Conservation (phyloP, 352 stramenopile species). For the Phytophthora aleatoria region DNA sequence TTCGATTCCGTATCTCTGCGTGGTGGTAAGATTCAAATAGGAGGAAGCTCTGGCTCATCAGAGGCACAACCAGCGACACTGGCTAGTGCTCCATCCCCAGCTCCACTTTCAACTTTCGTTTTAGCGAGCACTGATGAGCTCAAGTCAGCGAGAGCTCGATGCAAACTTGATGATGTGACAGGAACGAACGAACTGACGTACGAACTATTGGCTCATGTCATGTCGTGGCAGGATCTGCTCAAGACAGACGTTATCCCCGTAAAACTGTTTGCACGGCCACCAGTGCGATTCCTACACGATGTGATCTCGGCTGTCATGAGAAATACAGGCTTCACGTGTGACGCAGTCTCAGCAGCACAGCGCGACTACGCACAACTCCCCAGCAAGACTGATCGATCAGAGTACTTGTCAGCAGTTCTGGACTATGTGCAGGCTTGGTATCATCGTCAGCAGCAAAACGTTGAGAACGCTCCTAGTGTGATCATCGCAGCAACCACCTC, state of each 20-base stretch:
- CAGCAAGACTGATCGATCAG: constrained; percentile 73
- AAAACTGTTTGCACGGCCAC: constrained; percentile 79
- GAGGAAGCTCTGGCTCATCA: constrained; percentile 6
- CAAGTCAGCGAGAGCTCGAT: constrained; percentile 35
- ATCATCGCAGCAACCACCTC: constrained; percentile 72
- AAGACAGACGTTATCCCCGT: constrained; percentile 67
- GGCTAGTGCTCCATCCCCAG: background rate
- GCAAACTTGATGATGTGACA: constrained; percentile 48
- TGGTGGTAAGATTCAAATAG: constrained; percentile 48
- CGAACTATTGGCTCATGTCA: constrained; percentile 62
- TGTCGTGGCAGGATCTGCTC: constrained; percentile 82
- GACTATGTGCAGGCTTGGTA: constrained; percentile 75
- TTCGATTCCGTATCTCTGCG: constrained; percentile 68
- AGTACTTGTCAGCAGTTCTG: constrained; percentile 79
- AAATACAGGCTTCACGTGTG: constrained; percentile 61
- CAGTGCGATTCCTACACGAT: constrained; percentile 84
- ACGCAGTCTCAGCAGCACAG: constrained; percentile 41
- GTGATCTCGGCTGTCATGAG: constrained; percentile 71
- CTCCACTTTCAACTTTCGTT: constrained; percentile 44
- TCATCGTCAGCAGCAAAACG: constrained; percentile 30
- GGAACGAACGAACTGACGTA: constrained; percentile 72
- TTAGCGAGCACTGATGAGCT: constrained; percentile 47
- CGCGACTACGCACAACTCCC: constrained; percentile 67
- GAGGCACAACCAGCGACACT: constrained; percentile 7
- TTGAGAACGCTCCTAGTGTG: constrained; percentile 29